Conservation (phyloP, 768 basidiomycete genomes). For the Boletus rufocinnamomeus region DNA sequence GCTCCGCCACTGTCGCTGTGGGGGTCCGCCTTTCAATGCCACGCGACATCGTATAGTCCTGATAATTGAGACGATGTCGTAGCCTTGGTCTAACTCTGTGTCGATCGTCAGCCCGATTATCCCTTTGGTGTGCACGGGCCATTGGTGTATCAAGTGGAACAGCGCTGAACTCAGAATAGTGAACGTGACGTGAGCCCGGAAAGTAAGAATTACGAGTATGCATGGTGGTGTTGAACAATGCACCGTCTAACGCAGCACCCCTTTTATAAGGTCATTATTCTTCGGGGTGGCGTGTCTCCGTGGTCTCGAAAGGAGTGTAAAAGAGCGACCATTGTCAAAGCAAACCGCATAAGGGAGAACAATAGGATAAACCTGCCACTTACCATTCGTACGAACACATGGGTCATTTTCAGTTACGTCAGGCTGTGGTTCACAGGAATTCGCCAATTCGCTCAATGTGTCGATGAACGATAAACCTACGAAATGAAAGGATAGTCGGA, state of each 20-base stretch:
- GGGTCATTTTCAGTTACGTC: constrained; percentile 6
- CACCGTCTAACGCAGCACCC: neutral
- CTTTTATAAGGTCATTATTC: constrained; percentile 10
- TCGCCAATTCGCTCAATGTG: neutral
- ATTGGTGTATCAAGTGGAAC: neutral
- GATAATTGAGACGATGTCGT: constrained; percentile 6
- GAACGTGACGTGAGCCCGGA: neutral
- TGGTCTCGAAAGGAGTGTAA: constrained; percentile 8
- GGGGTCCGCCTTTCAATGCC: neutral
- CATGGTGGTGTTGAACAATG: constrained; percentile 3
- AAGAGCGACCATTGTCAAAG: constrained; percentile 12
- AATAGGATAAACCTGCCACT: constrained; percentile 14
- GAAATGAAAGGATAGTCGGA: neutral
- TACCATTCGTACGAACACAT: constrained; percentile 1
- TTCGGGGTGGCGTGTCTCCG: constrained; percentile 11
- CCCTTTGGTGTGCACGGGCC: constrained; percentile 2
- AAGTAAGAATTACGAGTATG: neutral
- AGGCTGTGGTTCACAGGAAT: neutral
- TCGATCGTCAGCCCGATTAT: neutral
- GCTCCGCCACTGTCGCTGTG: neutral
- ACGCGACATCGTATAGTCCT: neutral
- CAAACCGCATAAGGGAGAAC: constrained; percentile 9
- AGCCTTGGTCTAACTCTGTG: neutral
- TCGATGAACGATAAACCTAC: constrained; percentile 4
- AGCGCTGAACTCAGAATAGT: constrained; percentile 2